A percentile compares a stretch with the other conserved stretches of the same genome.
Evolutionary conservation across 2,329 filamentous ascomycete genomes (phyloP).

Genomic region (Cladosporium sp.): DNA sequence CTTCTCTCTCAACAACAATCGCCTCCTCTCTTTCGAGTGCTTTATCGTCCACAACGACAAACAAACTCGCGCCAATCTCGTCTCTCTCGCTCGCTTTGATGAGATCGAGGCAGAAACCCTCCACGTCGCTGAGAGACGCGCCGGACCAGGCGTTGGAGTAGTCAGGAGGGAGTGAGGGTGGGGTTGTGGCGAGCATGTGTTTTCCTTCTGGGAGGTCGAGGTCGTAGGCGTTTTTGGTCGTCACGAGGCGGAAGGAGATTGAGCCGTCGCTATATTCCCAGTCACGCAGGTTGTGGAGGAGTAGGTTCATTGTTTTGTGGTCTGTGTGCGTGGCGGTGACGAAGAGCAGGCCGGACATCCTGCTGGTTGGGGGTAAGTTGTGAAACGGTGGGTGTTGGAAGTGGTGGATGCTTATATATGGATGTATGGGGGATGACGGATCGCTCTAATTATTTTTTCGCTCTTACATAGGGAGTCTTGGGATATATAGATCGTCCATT

Average conservation of each 20-base stretch:
- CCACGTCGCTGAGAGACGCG: conserved; percentile 13
- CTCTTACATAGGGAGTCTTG: no score
- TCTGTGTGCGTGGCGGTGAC: conserved; percentile 16
- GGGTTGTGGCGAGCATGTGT: neutral
- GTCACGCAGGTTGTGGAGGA: conserved; percentile 16
- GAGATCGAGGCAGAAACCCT: conserved; percentile 14
- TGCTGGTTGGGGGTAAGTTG: no score
- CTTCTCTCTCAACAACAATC: conserved; percentile 7
- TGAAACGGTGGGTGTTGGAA: neutral
- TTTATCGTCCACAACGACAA: conserved; percentile 14
- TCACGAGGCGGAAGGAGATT: conserved; percentile 11
- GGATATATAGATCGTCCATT: no score
- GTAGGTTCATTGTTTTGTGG: conserved; percentile 15
- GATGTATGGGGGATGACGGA: neutral
- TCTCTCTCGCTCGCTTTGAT: neutral
- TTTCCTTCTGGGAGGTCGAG: conserved; percentile 5
- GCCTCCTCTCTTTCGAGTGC: conserved; percentile 10
- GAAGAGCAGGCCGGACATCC: conserved; percentile 14
- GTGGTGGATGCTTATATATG: neutral
- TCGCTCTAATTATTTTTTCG: neutral
- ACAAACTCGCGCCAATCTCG: conserved; percentile 1
- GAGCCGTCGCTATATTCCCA: conserved; percentile 12
- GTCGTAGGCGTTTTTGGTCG: conserved; percentile 13
- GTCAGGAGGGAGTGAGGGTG: no score
- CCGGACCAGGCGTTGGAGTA: conserved; percentile 17